Conservation (phyloP, 2,329 filamentous ascomycete species). For the Penicillium sp. region DNA sequence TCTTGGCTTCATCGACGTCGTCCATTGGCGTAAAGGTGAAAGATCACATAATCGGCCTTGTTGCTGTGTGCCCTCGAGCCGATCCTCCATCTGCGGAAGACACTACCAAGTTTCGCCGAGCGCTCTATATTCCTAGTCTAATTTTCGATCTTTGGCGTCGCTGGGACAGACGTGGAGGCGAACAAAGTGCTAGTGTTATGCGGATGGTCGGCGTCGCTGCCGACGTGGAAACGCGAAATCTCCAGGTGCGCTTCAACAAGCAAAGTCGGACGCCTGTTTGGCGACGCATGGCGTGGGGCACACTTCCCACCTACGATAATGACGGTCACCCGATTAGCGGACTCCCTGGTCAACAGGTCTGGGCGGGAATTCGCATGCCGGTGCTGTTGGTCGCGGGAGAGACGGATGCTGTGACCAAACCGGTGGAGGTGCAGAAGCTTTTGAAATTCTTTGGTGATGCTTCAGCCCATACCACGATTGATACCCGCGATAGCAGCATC, state of each 20-base stretch:
- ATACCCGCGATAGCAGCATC: slow-evolving; percentile 24
- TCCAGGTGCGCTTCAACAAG: slow-evolving; percentile 60
- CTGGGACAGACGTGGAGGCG: slow-evolving; percentile 77
- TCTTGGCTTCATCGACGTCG: slow-evolving; percentile 64
- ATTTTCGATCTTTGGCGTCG: slow-evolving; percentile 74
- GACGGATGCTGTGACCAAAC: slow-evolving; percentile 72
- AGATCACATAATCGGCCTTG: slow-evolving; percentile 68
- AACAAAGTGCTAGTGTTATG: slow-evolving; percentile 72
- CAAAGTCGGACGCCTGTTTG: slow-evolving; percentile 82
- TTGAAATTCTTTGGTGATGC: slow-evolving; percentile 42
- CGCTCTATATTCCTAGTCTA: slow-evolving; percentile 64
- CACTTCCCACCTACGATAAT: slow-evolving; percentile 60
- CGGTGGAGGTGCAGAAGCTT: slow-evolving; percentile 69
- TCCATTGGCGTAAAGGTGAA: slow-evolving; percentile 55
- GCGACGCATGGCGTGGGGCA: slow-evolving; percentile 75
- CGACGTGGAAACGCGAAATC: slow-evolving; percentile 42
- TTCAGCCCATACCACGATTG: slow-evolving; percentile 28
- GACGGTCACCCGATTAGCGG: slow-evolving; percentile 56
- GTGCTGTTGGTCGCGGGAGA: slow-evolving; percentile 78
- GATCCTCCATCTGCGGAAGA: slow-evolving; percentile 59
- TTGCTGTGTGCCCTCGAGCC: slow-evolving; percentile 78
- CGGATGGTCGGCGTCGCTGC: slow-evolving; percentile 61
- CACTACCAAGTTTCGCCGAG: slow-evolving; percentile 52
- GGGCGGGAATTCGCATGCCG: slow-evolving; percentile 71
- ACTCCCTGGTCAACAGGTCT: slow-evolving; percentile 67